phyloP scores from a whole-genome alignment of 1,284 basidiomycete genomes.

The Inonotus hispidus region DNA sequence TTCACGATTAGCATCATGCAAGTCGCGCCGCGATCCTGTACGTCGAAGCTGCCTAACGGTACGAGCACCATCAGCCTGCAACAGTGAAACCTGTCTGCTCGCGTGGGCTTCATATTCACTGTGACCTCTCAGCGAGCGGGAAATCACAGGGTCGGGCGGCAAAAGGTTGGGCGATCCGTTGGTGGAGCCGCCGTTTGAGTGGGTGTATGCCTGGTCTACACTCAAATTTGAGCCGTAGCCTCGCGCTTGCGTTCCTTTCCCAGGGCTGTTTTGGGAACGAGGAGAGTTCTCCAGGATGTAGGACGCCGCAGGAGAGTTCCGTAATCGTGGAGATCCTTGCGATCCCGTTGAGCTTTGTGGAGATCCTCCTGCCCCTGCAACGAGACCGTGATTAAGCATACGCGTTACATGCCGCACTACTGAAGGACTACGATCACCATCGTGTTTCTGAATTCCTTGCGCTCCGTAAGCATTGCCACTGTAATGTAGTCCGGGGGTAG shows the following conservation, averaged over 20 bases:
- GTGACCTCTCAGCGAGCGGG: constrained; percentile 2
- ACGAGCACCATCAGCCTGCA: neutral
- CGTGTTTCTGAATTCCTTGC: neutral
- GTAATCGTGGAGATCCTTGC: constrained; percentile 5
- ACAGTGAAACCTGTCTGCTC: neutral
- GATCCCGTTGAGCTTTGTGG: constrained; percentile 6
- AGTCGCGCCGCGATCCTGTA: neutral
- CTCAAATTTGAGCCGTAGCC: neutral
- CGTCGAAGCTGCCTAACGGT: constrained; percentile 1
- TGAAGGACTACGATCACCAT: constrained; percentile 1
- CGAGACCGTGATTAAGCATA: neutral
- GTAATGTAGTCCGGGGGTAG: neutral
- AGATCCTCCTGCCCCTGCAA: neutral
- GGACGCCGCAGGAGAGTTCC: neutral
- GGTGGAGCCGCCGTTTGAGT: neutral
- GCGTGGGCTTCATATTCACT: constrained; percentile 1
- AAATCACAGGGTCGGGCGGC: constrained; percentile 1
- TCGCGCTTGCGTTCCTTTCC: neutral
- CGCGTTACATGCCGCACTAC: neutral
- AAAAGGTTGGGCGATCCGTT: constrained; percentile 1
- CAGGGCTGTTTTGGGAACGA: neutral
- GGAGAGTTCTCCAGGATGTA: neutral
- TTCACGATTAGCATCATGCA: constrained; percentile 1
- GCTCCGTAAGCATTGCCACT: neutral
- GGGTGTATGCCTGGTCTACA: neutral